Evolutionary conservation across 1,284 basidiomycete species (phyloP), one percentile per base, ranked within the genome.

Genomic region (Austroboletus olivaceoglutinosus): DNA sequence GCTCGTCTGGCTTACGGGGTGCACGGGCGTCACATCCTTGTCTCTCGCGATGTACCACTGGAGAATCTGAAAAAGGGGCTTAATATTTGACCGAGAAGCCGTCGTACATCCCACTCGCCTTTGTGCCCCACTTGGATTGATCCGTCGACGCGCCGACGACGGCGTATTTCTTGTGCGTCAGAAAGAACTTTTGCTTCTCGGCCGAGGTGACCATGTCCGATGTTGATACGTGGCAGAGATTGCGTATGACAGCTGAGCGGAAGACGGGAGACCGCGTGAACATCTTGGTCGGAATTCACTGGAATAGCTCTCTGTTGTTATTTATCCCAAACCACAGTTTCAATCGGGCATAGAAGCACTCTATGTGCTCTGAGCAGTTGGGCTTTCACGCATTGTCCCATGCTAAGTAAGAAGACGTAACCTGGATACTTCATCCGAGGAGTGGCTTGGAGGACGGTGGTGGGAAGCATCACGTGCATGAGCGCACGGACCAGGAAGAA

Each of bases 131-230:
- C 71, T 91, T 91, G 51, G 73, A 74, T 59, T 80, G 76, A 67
- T 91, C 85, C 57, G 85, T 89, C 36, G 86, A 90, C 5, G 89
- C 89, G 37, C 89, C 89, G 13, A 90, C 81, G 30, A 91, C 89
- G 31, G 88, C 89, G 53, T 79, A 92, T 50, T 74, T 65, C 5
- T 81, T 73, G 16, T 81, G 78, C 2, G 79, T 75, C 34, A 90
- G 64, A 69, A 91, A 91, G 37, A 67, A 61, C 52, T 75, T 78
- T 67, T 87, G 77, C 46, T 79, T 71, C 36, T 70, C 64, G 34
- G 58, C 16, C 25, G 57, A 57, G 38, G 54, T 57, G 7, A 36
- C 29, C 62, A 67, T 65, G 47, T 19, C 54, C 34, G 61, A 53
- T 23, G 47, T 52, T 19, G 53, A 58, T 25, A 48, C 44, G 18